These are phyloP conservation scores for Creolimax fragrantissima DNA, from an alignment of 78 protist species.

Conservation along the genomic window DNA sequence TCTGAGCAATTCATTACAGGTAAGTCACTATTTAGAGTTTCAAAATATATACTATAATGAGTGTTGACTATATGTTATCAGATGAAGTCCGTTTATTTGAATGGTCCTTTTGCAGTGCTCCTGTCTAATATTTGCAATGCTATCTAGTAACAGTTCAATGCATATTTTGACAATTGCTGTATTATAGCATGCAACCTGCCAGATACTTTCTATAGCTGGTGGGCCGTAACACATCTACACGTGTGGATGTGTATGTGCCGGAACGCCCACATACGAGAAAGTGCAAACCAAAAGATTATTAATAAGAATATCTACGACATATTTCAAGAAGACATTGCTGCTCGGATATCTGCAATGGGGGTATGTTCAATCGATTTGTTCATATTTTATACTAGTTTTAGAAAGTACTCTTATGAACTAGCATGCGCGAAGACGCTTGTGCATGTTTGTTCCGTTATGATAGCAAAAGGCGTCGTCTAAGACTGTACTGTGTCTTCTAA, in stretches of 20 bases:
- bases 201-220: background rate
- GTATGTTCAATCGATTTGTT: too few species aligned
- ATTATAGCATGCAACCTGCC: background rate
- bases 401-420: too few species aligned
- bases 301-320: background rate
- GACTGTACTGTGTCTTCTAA: too few species aligned
- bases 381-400: too few species aligned
- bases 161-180: too few species aligned
- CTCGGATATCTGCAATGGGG: background rate
- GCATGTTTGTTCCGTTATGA: too few species aligned
- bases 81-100: too few species aligned
- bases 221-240: background rate
- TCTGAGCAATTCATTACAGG: background rate
- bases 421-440: too few species aligned
- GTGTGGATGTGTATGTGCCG: slow-evolving; percentile 15
- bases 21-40: background rate
- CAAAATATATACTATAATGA: background rate
- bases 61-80: background rate
- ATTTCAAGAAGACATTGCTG: background rate
- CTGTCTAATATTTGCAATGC: too few species aligned
- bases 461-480: too few species aligned
- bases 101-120: too few species aligned
- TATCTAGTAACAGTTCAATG: too few species aligned
- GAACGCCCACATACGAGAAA: background rate
- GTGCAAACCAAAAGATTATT: background rate